Evolutionary conservation across 2,329 filamentous ascomycete genomes (phyloP).

Genomic region (Verticillium longisporum): DNA sequence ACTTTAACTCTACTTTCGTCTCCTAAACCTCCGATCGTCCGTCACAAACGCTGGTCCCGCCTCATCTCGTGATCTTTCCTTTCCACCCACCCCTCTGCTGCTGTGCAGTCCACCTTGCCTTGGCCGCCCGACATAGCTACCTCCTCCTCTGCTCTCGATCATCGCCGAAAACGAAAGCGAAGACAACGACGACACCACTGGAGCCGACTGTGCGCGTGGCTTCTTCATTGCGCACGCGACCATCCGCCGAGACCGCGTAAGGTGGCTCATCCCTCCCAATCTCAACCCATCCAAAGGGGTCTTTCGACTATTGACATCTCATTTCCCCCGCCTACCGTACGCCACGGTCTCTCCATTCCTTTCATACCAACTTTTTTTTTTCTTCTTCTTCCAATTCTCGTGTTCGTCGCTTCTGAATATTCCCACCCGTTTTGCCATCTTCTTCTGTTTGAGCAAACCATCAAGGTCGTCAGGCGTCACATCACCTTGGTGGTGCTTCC

Average conservation of each 20-base stretch:
- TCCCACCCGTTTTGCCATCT: background rate
- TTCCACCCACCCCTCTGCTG: background rate
- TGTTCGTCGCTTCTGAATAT: too few relatives aligned
- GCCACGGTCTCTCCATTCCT: constrained; percentile 11
- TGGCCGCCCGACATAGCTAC: background rate
- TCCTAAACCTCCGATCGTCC: background rate
- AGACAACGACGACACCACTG: background rate
- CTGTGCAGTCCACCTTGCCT: background rate
- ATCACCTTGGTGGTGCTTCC: background rate
- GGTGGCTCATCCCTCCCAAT: background rate
- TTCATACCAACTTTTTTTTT: constrained; percentile 1
- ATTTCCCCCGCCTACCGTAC: constrained; percentile 12
- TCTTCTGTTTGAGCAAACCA: background rate
- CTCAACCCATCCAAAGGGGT: constrained; percentile 4
- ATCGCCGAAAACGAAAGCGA: too few relatives aligned
- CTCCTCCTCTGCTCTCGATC: background rate
- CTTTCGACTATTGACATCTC: constrained; percentile 13
- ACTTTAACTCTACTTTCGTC: background rate
- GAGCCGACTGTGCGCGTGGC: background rate
- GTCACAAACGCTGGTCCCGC: background rate
- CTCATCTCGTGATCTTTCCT: background rate
- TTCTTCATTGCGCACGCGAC: background rate
- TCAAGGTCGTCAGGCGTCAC: background rate
- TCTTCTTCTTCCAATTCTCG: background rate
- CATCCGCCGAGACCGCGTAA: background rate